Base-by-base conservation (phyloP, 2,329 filamentous ascomycete species). In the Oidium heveae region DNA sequence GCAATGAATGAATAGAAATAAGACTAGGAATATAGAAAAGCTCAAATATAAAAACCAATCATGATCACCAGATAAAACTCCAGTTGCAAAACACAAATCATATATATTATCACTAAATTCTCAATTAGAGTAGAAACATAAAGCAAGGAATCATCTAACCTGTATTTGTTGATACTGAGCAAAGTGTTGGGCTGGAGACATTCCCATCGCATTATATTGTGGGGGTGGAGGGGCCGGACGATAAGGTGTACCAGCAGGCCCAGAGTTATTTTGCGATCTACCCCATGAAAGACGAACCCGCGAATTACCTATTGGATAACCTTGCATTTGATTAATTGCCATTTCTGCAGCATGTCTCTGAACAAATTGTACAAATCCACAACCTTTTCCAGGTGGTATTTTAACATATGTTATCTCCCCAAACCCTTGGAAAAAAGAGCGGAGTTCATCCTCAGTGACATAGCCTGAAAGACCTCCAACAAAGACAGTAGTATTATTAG, bases 311-410 rank as follows among this genome's bases (percentile, higher is more conserved):
- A 98, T 98, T 24, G 91, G 91, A 68, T 98, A 98, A 58, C 91
- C 91, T 71, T 98, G 91, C 91, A 98, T 98, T 72, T 98, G 91
- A 72, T 98, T 98, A 77, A 98, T 98, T 62, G 91, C 91, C 91
- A 98, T 98, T 73, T 98, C 91, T 15, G 91, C 91, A 54, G 91
- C 91, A 65, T 98, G 91, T 61, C 91, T 87, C 72, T 98, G 91
- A 56, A 98, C 91, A 63, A 98, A 98, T 70, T 98, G 91, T 57
- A 98, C 91, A 66, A 98, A 98, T 56, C 91, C 91, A 66, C 91
- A 98, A 62, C 91, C 91, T 78, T 98, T 98, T 72, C 91, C 91
- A 60, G 91, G 89, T 54, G 91, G 91, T 57, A 98, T 98, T 80
- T 98, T 98, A 73, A 98, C 91, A 68, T 98, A 98, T 63, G 91